Evolutionary conservation across 2,329 filamentous ascomycete species (phyloP), one percentile per base, ranked within the genome.

Genomic region (Nothopassalora personata): DNA sequence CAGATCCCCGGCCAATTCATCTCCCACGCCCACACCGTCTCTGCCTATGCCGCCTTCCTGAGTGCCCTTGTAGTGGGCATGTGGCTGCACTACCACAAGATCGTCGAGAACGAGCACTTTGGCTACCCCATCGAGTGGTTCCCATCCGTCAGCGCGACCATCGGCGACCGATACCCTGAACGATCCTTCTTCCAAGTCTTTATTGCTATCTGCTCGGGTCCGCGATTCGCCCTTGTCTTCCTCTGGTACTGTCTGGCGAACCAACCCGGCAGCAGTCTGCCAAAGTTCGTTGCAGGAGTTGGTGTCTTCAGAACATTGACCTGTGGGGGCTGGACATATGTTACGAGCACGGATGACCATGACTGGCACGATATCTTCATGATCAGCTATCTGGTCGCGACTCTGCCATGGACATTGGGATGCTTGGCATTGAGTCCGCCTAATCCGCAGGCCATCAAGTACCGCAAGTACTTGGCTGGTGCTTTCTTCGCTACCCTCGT

Each of bases 311-410:
- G 94, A 68, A 97, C 93, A 9, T 77, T 97, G 59, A 96, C 91
- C 4, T 99, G 94, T 71, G 94, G 93, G 68, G 94, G 94, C 60
- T 99, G 94, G 93, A 97, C 94, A 55, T 99, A 97, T 75, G 86
- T 99, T 62, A 99, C 94, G 28, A 97, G 94, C 62, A 99, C 94
- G 47, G 94, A 99, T 73, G 91, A 97, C 73, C 94, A 99, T 75
- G 86, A 96, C 75, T 97, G 91, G 92, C 94, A 99, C 74, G 94
- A 99, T 71, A 93, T 97, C 63, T 93, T 99, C 74, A 99, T 99
- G 94, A 97, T 99, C 67, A 95, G 91, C 13, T 99, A 99, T 75
- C 81, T 99, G 57, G 87, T 99, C 49, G 89, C 91, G 34, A 97
- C 94, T 2, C 80, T 99, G 56, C 94, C 94, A 1, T 99, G 94